These are phyloP conservation scores for Pythium utonaiense DNA, from an alignment of 352 stramenopile species.

Conservation along the genomic window DNA sequence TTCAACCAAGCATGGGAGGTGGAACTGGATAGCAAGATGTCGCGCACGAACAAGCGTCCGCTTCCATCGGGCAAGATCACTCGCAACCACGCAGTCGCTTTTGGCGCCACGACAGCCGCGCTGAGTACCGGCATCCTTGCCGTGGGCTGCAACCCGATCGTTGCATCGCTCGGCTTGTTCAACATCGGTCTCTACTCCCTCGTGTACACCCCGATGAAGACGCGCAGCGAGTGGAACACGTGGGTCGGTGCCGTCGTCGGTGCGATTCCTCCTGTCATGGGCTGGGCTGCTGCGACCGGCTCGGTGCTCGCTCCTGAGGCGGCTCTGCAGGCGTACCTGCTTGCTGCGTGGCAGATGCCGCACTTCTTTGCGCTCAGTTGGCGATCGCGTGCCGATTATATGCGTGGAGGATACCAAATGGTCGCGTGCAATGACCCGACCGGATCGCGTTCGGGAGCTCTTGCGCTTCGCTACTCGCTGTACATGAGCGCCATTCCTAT, in stretches of 20 bases:
- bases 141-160: slow-evolving; percentile 92
- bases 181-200: slow-evolving; percentile 99
- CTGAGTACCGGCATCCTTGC: slow-evolving; percentile 89
- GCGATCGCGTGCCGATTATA: slow-evolving; percentile 93
- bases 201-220: slow-evolving; percentile 99
- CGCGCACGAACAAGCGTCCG: slow-evolving; percentile 93
- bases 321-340: slow-evolving; percentile 72
- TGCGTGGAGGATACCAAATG: slow-evolving; percentile 93
- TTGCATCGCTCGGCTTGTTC: slow-evolving; percentile 91
- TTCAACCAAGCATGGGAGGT: slow-evolving; percentile 99
- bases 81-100: slow-evolving; percentile 73
- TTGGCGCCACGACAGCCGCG: slow-evolving; percentile 81
- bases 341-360: slow-evolving; percentile 99
- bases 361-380: slow-evolving; percentile 99
- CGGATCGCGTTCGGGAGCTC: slow-evolving; percentile 86
- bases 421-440: slow-evolving; percentile 92
- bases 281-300: slow-evolving; percentile 95
- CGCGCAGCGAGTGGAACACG: slow-evolving; percentile 95
- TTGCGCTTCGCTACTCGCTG: slow-evolving; percentile 94
- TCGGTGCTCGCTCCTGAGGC: slow-evolving; percentile 66
- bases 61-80: slow-evolving; percentile 89
- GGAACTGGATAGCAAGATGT: slow-evolving; percentile 95
- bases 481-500: slow-evolving; percentile 95
- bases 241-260: slow-evolving; percentile 98
- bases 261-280: slow-evolving; percentile 98